Evolutionary conservation across 345 rosid genomes (phyloP).

Genomic region (Acer negundo): DNA sequence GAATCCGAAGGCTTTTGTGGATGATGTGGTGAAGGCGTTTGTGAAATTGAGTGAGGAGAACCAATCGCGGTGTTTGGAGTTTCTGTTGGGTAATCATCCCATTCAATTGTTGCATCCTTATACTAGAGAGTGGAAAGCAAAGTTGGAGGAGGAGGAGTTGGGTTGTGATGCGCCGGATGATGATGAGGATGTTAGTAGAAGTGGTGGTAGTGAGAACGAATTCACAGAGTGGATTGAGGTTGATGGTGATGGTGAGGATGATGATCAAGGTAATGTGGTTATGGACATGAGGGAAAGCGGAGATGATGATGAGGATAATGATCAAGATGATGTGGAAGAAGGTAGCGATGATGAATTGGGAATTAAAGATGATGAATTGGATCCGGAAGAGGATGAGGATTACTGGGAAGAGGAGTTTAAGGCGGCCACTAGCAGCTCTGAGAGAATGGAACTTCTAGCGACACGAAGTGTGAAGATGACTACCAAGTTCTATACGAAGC

Average conservation of each 20-base stretch:
- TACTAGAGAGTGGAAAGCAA: conserved; percentile 92
- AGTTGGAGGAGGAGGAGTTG: conserved; percentile 91
- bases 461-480: conserved; percentile 56
- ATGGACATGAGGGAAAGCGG: conserved; percentile 41
- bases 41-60: conserved; percentile 78
- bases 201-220: conserved; percentile 38
- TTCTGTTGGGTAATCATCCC: conserved; percentile 78
- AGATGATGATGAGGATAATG: conserved; percentile 36
- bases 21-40: conserved; percentile 87
- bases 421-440: conserved; percentile 61
- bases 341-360: conserved; percentile 28
- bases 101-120: conserved; percentile 78
- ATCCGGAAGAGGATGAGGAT: conserved; percentile 51
- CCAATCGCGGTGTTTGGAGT: conserved; percentile 70
- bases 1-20: conserved; percentile 80
- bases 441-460: conserved; percentile 76
- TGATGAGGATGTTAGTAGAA: conserved; percentile 37
- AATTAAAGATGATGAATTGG: conserved; percentile 38
- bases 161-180: conserved; percentile 98
- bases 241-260: conserved; percentile 39
- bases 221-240: conserved; percentile 69
- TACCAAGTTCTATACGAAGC: conserved; percentile 50
- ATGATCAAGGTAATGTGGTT: conserved; percentile 27
- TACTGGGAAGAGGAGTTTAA: conserved; percentile 74
- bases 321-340: conserved; percentile 37